phyloP scores from a whole-genome alignment of 2,329 filamentous ascomycete genomes.

The Sclerotinia spermophila region DNA sequence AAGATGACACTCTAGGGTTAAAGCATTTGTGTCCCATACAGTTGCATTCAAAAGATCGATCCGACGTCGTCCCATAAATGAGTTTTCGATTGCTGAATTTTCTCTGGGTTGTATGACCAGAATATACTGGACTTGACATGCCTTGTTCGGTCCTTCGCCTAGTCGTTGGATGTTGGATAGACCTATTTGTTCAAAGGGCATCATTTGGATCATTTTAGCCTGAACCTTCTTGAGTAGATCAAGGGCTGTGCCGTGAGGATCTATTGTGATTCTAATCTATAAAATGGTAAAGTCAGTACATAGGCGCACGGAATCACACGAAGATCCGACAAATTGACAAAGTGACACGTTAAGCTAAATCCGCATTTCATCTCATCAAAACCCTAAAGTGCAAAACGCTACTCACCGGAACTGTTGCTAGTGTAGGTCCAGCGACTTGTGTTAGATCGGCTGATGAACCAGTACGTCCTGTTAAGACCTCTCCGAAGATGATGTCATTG shows the following conservation, averaged over 20 bases:
- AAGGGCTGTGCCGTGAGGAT: neutral
- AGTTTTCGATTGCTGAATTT: neutral
- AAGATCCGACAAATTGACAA: neutral
- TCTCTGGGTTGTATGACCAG: conserved; percentile 25
- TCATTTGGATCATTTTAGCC: conserved; percentile 26
- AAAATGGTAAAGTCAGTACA: neutral
- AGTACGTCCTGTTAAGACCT: conserved; percentile 43
- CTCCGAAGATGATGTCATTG: conserved; percentile 43
- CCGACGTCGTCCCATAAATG: conserved; percentile 1
- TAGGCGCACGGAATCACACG: neutral
- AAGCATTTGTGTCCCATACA: conserved; percentile 3
- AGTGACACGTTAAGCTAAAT: neutral
- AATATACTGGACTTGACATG: conserved; percentile 28
- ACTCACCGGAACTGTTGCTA: conserved; percentile 44
- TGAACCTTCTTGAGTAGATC: conserved; percentile 2
- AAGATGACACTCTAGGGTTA: conserved; percentile 6
- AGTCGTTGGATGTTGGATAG: conserved; percentile 27
- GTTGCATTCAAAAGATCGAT: neutral
- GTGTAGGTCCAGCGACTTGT: conserved; percentile 41
- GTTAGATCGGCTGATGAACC: conserved; percentile 41
- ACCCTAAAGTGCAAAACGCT: conserved; percentile 30
- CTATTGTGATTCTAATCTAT: conserved; percentile 3
- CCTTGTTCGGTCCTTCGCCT: conserved; percentile 19
- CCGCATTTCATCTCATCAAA: neutral
- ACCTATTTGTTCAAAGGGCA: conserved; percentile 49